Percentiles rank a stretch among this genome's conserved stretches.
Conservation (phyloP, 768 basidiomycete genomes). For the Lepiota brunneoincarnata region DNA sequence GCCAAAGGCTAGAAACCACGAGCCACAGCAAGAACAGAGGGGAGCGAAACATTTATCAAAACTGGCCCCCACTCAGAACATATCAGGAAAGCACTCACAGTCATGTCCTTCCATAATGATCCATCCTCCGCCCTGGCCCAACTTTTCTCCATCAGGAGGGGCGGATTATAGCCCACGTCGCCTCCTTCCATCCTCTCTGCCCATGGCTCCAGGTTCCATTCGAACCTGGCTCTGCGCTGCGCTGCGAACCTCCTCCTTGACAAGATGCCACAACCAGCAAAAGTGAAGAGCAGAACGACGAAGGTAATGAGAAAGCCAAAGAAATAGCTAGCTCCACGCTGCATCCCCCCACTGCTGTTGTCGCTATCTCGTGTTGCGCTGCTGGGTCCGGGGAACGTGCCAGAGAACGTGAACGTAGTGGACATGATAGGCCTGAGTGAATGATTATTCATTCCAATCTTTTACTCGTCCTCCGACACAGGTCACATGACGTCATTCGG, state of each 20-base stretch:
- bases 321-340: slow-evolving; percentile 42
- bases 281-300: slow-evolving; percentile 45
- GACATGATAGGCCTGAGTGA: slow-evolving; percentile 8
- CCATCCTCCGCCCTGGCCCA: neutral
- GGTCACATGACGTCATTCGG: slow-evolving; percentile 11
- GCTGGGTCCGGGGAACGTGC: neutral
- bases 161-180: slow-evolving; percentile 4
- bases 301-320: slow-evolving; percentile 53
- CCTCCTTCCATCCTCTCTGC: slow-evolving; percentile 3
- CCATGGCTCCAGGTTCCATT: slow-evolving; percentile 17
- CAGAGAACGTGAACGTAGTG: slow-evolving; percentile 7
- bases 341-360: slow-evolving; percentile 7
- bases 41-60: neutral
- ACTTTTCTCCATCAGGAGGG: slow-evolving; percentile 2
- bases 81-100: neutral
- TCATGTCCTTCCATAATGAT: slow-evolving; percentile 8
- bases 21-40: neutral
- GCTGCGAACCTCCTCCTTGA: slow-evolving; percentile 38
- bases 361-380: neutral
- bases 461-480: neutral
- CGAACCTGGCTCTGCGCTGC: slow-evolving; percentile 21
- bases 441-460: neutral
- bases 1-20: slow-evolving; percentile 1
- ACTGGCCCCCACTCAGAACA: neutral
- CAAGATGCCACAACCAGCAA: slow-evolving; percentile 48